Conservation (phyloP, 1,284 basidiomycete species). For the Erythrobasidium hasegawianum region DNA sequence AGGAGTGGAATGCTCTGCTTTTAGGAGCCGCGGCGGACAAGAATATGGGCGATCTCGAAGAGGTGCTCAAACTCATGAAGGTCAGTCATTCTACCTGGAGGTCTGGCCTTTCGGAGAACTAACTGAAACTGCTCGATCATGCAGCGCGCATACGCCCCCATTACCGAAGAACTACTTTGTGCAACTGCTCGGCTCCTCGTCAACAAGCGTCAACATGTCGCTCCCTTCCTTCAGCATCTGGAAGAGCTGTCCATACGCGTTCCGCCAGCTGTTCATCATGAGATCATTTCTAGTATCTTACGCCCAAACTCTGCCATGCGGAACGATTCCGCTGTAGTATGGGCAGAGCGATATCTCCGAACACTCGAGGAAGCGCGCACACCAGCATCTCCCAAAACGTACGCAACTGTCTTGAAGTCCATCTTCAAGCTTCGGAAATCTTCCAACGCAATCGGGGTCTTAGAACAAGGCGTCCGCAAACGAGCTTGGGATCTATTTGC, state of each 20-base stretch:
- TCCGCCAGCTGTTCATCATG: slow-evolving; percentile 15
- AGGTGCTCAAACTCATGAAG: slow-evolving; percentile 16
- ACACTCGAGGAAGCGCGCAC: slow-evolving; percentile 1
- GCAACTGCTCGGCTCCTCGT: slow-evolving; percentile 1
- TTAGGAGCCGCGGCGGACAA: slow-evolving; percentile 19
- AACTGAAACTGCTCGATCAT: no score
- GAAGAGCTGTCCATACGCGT: slow-evolving; percentile 2
- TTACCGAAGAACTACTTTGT: slow-evolving; percentile 12
- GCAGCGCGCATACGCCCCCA: slow-evolving; percentile 6
- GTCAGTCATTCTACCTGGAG: no score
- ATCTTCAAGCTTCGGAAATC: slow-evolving; percentile 9
- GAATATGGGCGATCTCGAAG: slow-evolving; percentile 7
- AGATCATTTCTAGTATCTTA: slow-evolving; percentile 9
- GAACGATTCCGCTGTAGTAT: background rate
- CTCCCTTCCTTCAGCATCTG: slow-evolving; percentile 9
- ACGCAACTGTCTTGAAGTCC: slow-evolving; percentile 11
- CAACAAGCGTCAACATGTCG: slow-evolving; percentile 6
- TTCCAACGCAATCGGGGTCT: background rate
- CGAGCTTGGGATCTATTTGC: slow-evolving; percentile 90
- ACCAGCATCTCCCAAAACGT: slow-evolving; percentile 16
- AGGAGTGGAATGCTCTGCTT: slow-evolving; percentile 25
- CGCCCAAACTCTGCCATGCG: background rate
- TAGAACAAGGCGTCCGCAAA: slow-evolving; percentile 48
- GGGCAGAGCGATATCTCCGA: slow-evolving; percentile 20
- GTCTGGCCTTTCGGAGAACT: no score